Evolutionary conservation across 257 asterid genomes (phyloP).

Genomic region (Capsicum chinense): DNA sequence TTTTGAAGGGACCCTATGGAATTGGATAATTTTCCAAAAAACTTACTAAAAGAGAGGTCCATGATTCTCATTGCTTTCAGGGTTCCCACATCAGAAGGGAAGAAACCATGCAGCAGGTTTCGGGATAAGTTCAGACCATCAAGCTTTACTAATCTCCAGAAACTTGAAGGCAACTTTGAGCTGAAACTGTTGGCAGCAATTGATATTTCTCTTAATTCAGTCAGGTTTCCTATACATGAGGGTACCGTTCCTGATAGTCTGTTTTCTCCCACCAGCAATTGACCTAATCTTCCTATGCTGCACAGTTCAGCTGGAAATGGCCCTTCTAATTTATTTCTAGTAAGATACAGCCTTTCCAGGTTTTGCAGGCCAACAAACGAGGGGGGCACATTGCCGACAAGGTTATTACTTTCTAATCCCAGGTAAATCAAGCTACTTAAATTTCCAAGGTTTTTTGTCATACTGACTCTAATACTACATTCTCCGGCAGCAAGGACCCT

Average conservation of each 20-base stretch:
- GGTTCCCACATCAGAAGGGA: conserved; percentile 42
- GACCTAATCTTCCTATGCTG: conserved; percentile 40
- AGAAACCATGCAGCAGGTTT: conserved; percentile 39
- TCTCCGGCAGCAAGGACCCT: conserved; percentile 37
- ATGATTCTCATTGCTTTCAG: conserved; percentile 38
- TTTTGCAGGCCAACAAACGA: conserved; percentile 42
- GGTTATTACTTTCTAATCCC: conserved; percentile 37
- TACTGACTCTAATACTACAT: conserved; percentile 43
- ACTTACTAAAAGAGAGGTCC: conserved; percentile 42
- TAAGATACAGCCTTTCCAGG: conserved; percentile 44
- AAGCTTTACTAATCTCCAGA: conserved; percentile 46
- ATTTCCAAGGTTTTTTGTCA: conserved; percentile 46
- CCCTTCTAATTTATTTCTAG: conserved; percentile 40
- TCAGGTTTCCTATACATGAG: conserved; percentile 37
- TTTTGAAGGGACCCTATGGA: conserved; percentile 40
- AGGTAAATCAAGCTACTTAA: conserved; percentile 40
- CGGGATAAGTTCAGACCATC: conserved; percentile 40
- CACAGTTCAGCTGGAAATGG: conserved; percentile 40
- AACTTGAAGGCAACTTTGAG: conserved; percentile 39
- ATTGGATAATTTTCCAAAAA: conserved; percentile 42
- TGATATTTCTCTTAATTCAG: conserved; percentile 38
- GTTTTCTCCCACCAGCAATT: conserved; percentile 45
- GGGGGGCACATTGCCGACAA: conserved; percentile 40
- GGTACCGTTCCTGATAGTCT: conserved; percentile 47
- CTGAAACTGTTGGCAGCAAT: conserved; percentile 45